A percentile compares a stretch with the other conserved stretches of the same genome.
Conservation (phyloP, 2,329 filamentous ascomycete genomes). For the Arthroderma sp. region DNA sequence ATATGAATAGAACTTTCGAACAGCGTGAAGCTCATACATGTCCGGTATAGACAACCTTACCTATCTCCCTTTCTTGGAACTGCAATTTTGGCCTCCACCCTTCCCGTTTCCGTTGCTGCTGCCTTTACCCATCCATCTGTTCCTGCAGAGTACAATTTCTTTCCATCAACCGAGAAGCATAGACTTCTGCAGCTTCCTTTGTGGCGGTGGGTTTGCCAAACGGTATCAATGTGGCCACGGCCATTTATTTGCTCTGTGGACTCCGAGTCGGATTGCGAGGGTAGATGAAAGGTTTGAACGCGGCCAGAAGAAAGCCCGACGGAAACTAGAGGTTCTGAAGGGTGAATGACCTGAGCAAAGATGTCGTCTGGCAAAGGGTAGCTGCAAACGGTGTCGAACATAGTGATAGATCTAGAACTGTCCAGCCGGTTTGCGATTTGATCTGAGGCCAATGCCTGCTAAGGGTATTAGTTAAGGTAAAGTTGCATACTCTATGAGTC, state of each 20-base stretch:
- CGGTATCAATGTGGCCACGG: conserved; percentile 62
- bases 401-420: conserved; percentile 23
- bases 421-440: no score
- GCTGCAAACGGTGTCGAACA: conserved; percentile 88
- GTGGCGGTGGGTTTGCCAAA: conserved; percentile 79
- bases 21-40: no score
- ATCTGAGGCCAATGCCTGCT: no score
- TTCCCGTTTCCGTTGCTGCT: conserved; percentile 44
- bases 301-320: conserved; percentile 76
- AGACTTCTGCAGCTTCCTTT: conserved; percentile 85
- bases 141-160: conserved; percentile 48
- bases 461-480: no score
- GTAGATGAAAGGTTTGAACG: conserved; percentile 69
- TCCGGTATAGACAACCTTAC: conserved; percentile 17
- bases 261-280: conserved; percentile 40
- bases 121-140: conserved; percentile 52
- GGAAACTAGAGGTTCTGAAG: conserved; percentile 67
- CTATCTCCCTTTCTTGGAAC: conserved; percentile 44
- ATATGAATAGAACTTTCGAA: no score
- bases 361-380: conserved; percentile 75
- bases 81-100: conserved; percentile 68
- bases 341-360: conserved; percentile 79
- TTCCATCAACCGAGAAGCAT: conserved; percentile 65
- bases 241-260: conserved; percentile 44
- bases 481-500: no score